Base-by-base conservation (phyloP, 805 yeast genomes). In the Pichia sporocuriosa region DNA sequence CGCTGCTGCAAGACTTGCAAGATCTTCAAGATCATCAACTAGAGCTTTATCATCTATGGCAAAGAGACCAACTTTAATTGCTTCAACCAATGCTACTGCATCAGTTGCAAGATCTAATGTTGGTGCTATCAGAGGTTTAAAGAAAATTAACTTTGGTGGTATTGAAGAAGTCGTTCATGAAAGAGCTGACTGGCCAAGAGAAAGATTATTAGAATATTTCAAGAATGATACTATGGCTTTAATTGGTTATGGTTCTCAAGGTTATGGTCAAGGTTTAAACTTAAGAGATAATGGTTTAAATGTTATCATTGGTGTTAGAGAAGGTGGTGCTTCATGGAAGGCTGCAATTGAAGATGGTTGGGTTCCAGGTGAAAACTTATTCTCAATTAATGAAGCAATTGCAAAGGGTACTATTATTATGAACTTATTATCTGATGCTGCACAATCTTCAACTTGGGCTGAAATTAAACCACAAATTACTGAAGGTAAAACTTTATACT, bases 251-350 rank as follows among this genome's bases (percentile, higher is more conserved):
- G 98, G 98, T 66, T 90, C 98, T 55, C 98, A 93, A 76, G 98
- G 98, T 78, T 90, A 93, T 79, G 98, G 98, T 67, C 98, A 93
- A 77, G 97, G 97, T 72, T 81, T 93, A 60, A 93, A 93, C 88
- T 75, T 94, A 75, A 86, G 98, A 75, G 98, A 93, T 79, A 90
- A 93, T 63, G 98, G 98, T 70, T 70, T 93, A 64, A 90, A 90
- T 69, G 98, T 90, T 58, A 85, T 93, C 67, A 76, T 93, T 57
- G 98, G 98, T 81, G 98, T 93, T 61, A 81, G 98, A 73, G 87
- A 93, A 79, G 71, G 86, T 66, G 98, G 98, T 77, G 93, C 96
- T 55, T 93, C 97, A 45, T 93, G 98, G 98, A 90, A 90, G 76
- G 95, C 96, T 57, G 98, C 98, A 63, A 73, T 87, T 59, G 98